Evolutionary conservation across 495 filamentous ascomycete species (phyloP).

Genomic region (Platismatia glauca): DNA sequence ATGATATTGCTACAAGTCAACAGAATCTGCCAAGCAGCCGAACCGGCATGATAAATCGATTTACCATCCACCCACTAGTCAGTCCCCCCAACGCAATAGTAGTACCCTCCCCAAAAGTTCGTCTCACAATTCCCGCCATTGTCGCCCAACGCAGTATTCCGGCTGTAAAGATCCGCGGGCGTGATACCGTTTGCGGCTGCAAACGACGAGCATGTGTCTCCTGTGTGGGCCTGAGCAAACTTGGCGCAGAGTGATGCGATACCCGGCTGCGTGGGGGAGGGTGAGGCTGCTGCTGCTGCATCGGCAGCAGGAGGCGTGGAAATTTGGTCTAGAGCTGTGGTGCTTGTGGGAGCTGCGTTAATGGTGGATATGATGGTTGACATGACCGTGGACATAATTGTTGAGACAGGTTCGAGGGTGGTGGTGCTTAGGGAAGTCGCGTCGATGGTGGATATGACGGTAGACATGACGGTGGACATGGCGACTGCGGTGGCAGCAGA

Average conservation of each 20-base stretch:
- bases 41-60: no score
- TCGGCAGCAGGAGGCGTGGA: neutral
- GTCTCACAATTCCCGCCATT: conserved; percentile 10
- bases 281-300: neutral
- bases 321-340: neutral
- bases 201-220: neutral
- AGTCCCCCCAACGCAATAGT: conserved; percentile 15
- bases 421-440: neutral
- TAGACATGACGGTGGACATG: neutral
- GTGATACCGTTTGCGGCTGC: conserved; percentile 10
- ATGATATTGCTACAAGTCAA: no score
- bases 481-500: neutral
- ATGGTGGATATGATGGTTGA: neutral
- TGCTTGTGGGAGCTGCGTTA: neutral
- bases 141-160: conserved; percentile 9
- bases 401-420: neutral
- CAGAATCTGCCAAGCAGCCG: no score
- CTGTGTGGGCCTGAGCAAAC: neutral
- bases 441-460: neutral
- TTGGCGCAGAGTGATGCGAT: neutral
- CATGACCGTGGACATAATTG: neutral
- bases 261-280: neutral
- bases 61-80: neutral
- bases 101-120: conserved; percentile 8
- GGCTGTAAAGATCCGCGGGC: conserved; percentile 5